phyloP scores from a whole-genome alignment of 768 basidiomycete species.

The Lepiota venenata region DNA sequence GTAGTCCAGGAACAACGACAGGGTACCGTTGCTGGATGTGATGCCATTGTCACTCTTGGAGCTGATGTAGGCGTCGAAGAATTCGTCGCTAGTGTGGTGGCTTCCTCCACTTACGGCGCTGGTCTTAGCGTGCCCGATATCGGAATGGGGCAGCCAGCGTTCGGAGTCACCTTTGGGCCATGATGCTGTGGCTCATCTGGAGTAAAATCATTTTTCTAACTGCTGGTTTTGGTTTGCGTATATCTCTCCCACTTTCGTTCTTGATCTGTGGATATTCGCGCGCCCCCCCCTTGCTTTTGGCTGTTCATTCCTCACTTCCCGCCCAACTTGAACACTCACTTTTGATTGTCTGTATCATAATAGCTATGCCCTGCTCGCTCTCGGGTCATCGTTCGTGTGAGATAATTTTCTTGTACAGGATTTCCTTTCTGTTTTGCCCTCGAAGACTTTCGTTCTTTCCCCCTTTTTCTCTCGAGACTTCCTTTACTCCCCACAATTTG shows the following conservation, averaged over 20 bases:
- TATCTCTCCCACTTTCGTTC: not conserved
- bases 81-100: not conserved
- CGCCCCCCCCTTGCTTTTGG: not conserved
- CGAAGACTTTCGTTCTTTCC: no score
- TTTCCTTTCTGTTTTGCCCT: no score
- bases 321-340: not conserved
- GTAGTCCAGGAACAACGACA: not conserved
- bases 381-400: no score
- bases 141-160: not conserved
- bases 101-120: not conserved
- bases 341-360: not conserved
- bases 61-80: not conserved
- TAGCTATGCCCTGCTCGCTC: no score
- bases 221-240: not conserved
- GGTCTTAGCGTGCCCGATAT: not conserved
- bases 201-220: no score
- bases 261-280: not conserved
- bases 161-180: not conserved
- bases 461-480: no score
- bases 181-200: not conserved
- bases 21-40: not conserved
- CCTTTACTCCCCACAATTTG: no score
- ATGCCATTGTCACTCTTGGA: not conserved
- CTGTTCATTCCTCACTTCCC: not conserved
- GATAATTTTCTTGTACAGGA: no score